Conservation (phyloP, 495 filamentous ascomycete genomes). For the Xylaria flabelliformis region DNA sequence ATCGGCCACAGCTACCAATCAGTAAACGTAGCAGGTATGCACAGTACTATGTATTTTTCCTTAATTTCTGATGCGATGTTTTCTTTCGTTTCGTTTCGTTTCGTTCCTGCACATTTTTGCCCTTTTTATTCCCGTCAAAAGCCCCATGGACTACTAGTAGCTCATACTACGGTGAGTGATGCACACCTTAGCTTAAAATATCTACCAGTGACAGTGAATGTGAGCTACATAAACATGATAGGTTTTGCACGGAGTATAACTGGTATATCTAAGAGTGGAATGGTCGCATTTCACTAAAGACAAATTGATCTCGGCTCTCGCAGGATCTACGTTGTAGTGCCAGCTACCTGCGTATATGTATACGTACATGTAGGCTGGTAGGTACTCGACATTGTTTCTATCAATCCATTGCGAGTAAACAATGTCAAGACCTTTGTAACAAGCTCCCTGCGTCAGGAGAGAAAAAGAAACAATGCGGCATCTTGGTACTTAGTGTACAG, state of each 20-base stretch:
- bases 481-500: background rate
- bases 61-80: background rate
- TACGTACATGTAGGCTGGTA: no score
- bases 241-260: no score
- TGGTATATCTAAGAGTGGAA: background rate
- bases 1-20: background rate
- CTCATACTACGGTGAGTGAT: background rate
- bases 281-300: background rate
- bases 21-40: no score
- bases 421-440: background rate
- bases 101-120: background rate
- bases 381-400: no score
- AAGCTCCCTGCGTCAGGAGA: background rate
- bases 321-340: slow-evolving; percentile 4
- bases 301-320: slow-evolving; percentile 9
- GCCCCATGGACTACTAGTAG: background rate
- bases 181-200: background rate
- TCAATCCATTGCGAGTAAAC: background rate
- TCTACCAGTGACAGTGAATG: background rate
- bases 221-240: background rate
- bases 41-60: background rate
- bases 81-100: background rate
- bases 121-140: background rate
- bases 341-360: no score
- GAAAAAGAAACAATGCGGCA: background rate